Conservation (phyloP, 2,329 filamentous ascomycete species). For the Aspergillus cejpii region DNA sequence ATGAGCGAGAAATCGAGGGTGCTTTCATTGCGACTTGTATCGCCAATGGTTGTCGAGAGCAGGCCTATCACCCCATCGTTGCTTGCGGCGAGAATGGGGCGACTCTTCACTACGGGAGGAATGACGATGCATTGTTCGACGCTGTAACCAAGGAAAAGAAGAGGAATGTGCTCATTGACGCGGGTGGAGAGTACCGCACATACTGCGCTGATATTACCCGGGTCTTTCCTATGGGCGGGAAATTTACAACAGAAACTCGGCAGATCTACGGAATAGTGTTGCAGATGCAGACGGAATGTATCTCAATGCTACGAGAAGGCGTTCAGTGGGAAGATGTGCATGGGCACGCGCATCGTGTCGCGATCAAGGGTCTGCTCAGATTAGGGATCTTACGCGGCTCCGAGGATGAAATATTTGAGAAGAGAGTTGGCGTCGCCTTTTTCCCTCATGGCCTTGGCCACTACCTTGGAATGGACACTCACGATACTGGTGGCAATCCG, state of each 20-base stretch:
- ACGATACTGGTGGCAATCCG: conserved; percentile 74
- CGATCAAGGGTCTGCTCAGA: conserved; percentile 61
- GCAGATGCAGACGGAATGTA: conserved; percentile 71
- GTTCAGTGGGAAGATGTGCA: conserved; percentile 67
- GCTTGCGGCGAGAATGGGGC: conserved; percentile 75
- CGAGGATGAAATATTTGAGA: conserved; percentile 66
- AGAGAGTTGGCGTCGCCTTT: conserved; percentile 79
- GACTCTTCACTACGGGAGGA: conserved; percentile 78
- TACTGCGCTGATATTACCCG: conserved; percentile 90
- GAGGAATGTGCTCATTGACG: conserved; percentile 76
- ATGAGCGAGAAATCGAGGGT: conserved; percentile 78
- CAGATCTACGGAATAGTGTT: conserved; percentile 72
- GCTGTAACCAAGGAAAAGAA: conserved; percentile 38
- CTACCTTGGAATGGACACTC: conserved; percentile 87
- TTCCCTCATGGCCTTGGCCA: conserved; percentile 88
- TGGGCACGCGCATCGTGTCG: conserved; percentile 63
- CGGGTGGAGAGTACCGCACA: conserved; percentile 74
- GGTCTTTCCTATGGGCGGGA: conserved; percentile 70
- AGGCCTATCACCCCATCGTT: conserved; percentile 86
- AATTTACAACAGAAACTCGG: conserved; percentile 61
- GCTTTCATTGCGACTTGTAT: conserved; percentile 68
- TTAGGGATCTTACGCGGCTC: conserved; percentile 63
- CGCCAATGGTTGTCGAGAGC: conserved; percentile 62
- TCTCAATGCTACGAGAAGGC: conserved; percentile 61
- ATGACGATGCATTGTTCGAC: conserved; percentile 63